phyloP scores from a whole-genome alignment of 345 rosid genomes.

The Cochlearia excelsa region DNA sequence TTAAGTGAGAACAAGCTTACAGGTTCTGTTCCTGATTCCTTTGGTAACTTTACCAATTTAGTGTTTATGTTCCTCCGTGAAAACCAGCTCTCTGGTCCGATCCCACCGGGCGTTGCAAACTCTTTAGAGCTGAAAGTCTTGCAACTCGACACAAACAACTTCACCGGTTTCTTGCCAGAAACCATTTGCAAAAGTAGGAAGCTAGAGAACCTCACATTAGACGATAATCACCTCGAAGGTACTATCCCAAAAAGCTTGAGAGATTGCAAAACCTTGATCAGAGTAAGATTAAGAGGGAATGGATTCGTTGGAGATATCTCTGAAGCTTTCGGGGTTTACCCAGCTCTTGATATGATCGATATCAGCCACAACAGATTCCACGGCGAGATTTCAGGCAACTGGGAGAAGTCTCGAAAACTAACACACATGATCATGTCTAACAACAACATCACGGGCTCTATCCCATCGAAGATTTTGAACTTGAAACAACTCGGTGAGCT shows the following conservation, averaged over 20 bases:
- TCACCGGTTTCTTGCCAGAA: slow-evolving; percentile 10
- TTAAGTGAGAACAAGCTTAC: neutral
- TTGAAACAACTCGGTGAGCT: neutral
- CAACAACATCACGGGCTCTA: neutral
- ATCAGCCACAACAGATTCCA: neutral
- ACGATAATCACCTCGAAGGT: neutral
- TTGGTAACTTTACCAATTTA: neutral
- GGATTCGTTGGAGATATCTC: slow-evolving; percentile 4
- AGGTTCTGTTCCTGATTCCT: neutral
- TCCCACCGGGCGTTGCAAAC: neutral
- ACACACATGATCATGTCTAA: neutral
- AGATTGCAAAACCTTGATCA: neutral
- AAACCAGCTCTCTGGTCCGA: neutral
- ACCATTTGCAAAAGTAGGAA: neutral
- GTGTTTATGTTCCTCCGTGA: neutral
- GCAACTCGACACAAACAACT: neutral
- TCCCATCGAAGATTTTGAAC: neutral
- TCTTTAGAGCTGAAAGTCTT: neutral
- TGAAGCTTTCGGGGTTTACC: slow-evolving; percentile 1
- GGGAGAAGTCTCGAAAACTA: neutral
- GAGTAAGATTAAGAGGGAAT: slow-evolving; percentile 1
- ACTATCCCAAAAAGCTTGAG: slow-evolving; percentile 1
- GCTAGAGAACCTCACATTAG: neutral
- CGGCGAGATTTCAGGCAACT: neutral
- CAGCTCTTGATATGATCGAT: neutral